phyloP scores from a whole-genome alignment of 1,284 basidiomycete genomes.

The Marasmius sp. region DNA sequence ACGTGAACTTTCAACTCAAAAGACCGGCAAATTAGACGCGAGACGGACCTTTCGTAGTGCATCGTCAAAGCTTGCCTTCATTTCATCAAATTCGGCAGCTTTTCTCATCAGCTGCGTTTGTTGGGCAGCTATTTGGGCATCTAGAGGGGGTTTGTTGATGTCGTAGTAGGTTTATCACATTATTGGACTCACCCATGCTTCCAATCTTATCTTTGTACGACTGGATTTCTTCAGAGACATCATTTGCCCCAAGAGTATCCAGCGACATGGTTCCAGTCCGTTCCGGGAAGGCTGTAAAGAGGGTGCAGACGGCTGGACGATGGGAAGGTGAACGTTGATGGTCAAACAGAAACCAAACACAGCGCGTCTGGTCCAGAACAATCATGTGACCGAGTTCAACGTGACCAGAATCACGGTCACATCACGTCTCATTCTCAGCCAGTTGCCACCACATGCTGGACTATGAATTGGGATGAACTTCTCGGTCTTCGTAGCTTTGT shows the following conservation, averaged over 20 bases:
- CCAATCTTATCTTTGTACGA: constrained; percentile 58
- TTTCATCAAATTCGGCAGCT: constrained; percentile 51
- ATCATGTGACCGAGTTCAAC: background rate
- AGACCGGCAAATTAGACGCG: background rate
- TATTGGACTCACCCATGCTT: constrained; percentile 50
- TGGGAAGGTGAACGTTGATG: background rate
- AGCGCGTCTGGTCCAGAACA: background rate
- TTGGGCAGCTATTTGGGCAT: constrained; percentile 58
- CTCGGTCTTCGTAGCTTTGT: too few species aligned
- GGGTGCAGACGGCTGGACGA: background rate
- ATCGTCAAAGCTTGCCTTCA: constrained; percentile 54
- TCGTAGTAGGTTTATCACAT: background rate
- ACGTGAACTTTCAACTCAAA: constrained; percentile 11
- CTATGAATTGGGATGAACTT: too few species aligned
- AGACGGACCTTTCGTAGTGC: constrained; percentile 55
- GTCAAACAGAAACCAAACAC: background rate
- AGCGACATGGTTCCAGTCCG: constrained; percentile 46
- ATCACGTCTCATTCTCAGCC: too few species aligned
- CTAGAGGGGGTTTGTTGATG: constrained; percentile 31
- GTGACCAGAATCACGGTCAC: background rate
- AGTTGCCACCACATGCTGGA: too few species aligned
- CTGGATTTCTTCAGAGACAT: constrained; percentile 60
- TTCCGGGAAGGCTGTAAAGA: background rate
- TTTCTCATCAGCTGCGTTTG: constrained; percentile 56
- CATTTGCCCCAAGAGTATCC: constrained; percentile 56